These are phyloP conservation scores for Kandelia obovata DNA, from an alignment of 345 rosid species.

Conservation along the genomic window DNA sequence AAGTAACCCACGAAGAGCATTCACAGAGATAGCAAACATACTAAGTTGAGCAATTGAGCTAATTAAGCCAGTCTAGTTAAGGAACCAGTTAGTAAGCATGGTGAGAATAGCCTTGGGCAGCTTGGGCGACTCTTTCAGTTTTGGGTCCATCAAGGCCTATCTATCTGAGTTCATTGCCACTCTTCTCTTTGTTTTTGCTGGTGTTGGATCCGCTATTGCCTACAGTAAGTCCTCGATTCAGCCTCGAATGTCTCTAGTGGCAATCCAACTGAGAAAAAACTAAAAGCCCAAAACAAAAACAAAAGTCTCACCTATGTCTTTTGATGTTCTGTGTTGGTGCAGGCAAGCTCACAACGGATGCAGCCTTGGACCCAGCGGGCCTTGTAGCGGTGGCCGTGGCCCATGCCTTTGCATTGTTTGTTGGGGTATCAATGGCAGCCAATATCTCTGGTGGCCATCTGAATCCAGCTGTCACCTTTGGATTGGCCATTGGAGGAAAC, in stretches of 20 bases:
- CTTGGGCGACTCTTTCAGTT: constrained; percentile 72
- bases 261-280: background rate
- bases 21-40: no score
- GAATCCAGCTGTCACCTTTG: constrained; percentile 87
- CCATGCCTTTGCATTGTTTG: constrained; percentile 76
- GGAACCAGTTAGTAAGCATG: constrained; percentile 33
- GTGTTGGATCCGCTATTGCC: constrained; percentile 87
- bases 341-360: constrained; percentile 70
- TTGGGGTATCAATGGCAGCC: constrained; percentile 73
- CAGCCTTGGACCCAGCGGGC: constrained; percentile 68
- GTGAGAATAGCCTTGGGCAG: constrained; percentile 73
- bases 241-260: background rate
- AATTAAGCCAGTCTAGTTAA: background rate
- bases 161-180: constrained; percentile 89
- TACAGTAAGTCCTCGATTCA: constrained; percentile 32
- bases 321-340: background rate
- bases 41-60: background rate
- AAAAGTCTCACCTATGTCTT: background rate
- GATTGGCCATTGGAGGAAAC: constrained; percentile 81
- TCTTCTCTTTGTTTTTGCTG: constrained; percentile 88
- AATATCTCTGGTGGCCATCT: constrained; percentile 90
- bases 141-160: constrained; percentile 58
- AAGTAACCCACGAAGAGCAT: no score
- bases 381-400: constrained; percentile 84
- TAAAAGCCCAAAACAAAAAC: background rate